These are phyloP conservation scores for Heterobasidion annosum DNA, from an alignment of 1,284 basidiomycete species.

Conservation along the genomic window DNA sequence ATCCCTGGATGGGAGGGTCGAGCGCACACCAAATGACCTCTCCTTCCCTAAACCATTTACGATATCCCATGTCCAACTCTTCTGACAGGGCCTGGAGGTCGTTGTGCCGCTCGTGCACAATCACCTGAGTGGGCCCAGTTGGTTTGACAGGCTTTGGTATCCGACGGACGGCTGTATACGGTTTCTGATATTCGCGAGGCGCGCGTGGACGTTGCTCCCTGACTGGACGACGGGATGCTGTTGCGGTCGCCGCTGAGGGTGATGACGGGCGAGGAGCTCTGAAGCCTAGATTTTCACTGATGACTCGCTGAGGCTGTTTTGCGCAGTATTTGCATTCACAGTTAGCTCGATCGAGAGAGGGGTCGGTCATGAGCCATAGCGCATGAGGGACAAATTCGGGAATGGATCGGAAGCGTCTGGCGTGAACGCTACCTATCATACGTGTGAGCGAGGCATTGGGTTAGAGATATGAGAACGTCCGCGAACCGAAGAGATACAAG, in stretches of 20 bases:
- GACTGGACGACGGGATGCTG: neutral
- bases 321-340: conserved; percentile 78
- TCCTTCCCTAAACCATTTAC: conserved; percentile 53
- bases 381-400: conserved; percentile 79
- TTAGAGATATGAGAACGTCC: conserved; percentile 1
- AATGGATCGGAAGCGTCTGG: conserved; percentile 59
- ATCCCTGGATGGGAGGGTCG: conserved; percentile 35
- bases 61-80: conserved; percentile 25
- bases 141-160: conserved; percentile 31
- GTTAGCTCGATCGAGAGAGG: conserved; percentile 31
- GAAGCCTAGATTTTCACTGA: conserved; percentile 48
- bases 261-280: neutral
- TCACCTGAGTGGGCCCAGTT: conserved; percentile 36
- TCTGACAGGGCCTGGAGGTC: conserved; percentile 48
- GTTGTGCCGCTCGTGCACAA: conserved; percentile 47
- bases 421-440: conserved; percentile 30
- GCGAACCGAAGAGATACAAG: conserved; percentile 62
- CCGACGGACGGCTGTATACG: conserved; percentile 51
- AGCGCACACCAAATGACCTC: conserved; percentile 72
- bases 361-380: conserved; percentile 62
- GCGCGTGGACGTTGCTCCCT: conserved; percentile 13
- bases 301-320: conserved; percentile 56
- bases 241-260: conserved; percentile 1
- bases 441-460: neutral
- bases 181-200: conserved; percentile 16